Evolutionary conservation across 805 yeast genomes (phyloP), one percentile per base, ranked within the genome.

Genomic region (Cyberlindnera mycetangii): DNA sequence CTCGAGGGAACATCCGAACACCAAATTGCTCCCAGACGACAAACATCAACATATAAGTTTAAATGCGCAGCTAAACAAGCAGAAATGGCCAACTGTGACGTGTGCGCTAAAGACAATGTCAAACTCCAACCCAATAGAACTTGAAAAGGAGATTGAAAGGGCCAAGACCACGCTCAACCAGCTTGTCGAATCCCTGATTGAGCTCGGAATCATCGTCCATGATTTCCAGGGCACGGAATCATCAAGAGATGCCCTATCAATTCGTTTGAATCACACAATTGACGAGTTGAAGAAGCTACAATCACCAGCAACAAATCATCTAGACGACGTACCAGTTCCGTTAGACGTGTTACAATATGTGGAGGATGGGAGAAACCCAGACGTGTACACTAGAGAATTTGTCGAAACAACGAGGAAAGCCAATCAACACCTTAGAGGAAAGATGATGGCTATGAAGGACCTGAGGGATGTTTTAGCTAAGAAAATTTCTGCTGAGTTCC

Each of bases 281-380:
- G 66, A 63, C n/a, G 64, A 70, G n/a, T 46, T 75, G 30, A 52
- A 59, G 22, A 60, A 59, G 22, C 50, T 75, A 27, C 51, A 59
- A 9, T 56, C 56, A 33, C 62, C 64, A 27, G 48, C 48, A 8
- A 46, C 54, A 5, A 66, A 67, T 17, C 67, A 63, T 1, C 52
- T 78, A 17, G 61, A 66, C 21, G 58, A 67, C 8, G 65, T 76
- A 4, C 66, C 81, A 1, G 73, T 86, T 3, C 97, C 97, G 1
- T 63, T 85, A 31, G 97, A 90, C 58, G 90, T 90, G n/a, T 70
- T 89, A 12, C 83, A 85, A 50, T 93, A 93, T 59, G 88, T 93
- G 31, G 98, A 93, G 60, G 95, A 89, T 58, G 99, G 99, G 2
- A 73, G 99, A 54, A 93, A 93, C 60, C 98, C 99, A 0, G 98